Base-by-base conservation (phyloP, 2,329 filamentous ascomycete species). In the Parasarocladium wereldwijsianum region DNA sequence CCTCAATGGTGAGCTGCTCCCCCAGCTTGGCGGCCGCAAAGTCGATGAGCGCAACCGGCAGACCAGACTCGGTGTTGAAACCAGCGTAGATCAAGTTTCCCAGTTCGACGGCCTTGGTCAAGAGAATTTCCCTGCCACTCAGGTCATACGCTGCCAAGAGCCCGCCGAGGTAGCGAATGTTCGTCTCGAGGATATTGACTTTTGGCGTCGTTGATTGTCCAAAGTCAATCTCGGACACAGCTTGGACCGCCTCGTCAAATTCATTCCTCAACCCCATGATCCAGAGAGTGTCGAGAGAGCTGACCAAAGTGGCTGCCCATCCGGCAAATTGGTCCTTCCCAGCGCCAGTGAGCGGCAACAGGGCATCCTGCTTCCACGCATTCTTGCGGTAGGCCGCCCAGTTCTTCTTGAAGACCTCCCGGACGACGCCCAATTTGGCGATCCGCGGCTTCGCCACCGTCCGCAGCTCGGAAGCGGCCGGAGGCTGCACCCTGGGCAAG, bases 141-240 rank as follows among this genome's bases (percentile, higher is more conserved):
- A 49, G 36, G 30, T 57, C 38, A 38, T 45, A 41, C 6, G 63
- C 60, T 10, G 84, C 80, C 7, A 93, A 47, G 42, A 93, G 62
- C 11, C 84, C 85, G 8, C 71, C 85, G 1, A 93, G 57, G 43
- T 93, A 93, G 17, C 85, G 75, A 44, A 93, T 93, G 1, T 82
- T 93, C 0, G 83, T 92, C 54, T 93, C 85, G 43, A 93, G 93
- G 20, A 30, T 55, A 37, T 76, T 78, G 38, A 80, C 66, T 18
- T 64, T 38, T 11, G 35, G 27, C 12, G 42, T 40, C 0, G 51
- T 49, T 1, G 69, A 66, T 2, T 51, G 60, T 2, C 66, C 63
- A 44, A 79, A 81, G 45, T 78, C 71, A 31, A 81, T 70, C 37
- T 42, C 41, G 10, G 64, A 55, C 5, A 72, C 64, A 2, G 67